A percentile compares a stretch with the other conserved stretches of the same genome.
These are phyloP conservation scores for Sambucus nigra DNA, from an alignment of 129 eudicot species.

Conservation along the genomic window DNA sequence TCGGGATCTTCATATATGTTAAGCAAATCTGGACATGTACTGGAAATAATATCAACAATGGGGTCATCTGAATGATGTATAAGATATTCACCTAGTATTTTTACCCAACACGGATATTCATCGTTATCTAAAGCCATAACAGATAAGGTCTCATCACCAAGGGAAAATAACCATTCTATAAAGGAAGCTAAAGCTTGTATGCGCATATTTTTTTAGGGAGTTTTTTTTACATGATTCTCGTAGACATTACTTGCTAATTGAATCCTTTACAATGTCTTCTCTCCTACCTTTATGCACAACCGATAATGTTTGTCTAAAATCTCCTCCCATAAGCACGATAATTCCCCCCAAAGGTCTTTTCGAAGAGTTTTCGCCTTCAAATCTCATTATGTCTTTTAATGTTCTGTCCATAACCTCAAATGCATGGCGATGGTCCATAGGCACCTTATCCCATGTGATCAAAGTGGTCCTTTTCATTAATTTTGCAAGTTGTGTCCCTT, in stretches of 20 bases:
- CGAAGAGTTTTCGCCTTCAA: not conserved
- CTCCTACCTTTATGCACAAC: slow-evolving; percentile 3
- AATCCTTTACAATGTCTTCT: slow-evolving; percentile 5
- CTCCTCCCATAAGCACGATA: slow-evolving; percentile 12
- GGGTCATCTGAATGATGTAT: no score
- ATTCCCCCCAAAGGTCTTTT: slow-evolving; percentile 17
- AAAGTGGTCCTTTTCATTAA: not conserved
- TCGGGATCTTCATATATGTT: no score
- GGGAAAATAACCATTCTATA: no score
- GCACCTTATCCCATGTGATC: slow-evolving; percentile 17
- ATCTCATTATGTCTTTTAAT: not conserved
- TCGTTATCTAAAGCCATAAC: no score
- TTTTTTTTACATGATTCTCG: slow-evolving; percentile 1
- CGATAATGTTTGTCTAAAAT: slow-evolving; percentile 5
- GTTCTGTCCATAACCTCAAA: slow-evolving; percentile 2
- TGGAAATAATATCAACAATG: no score
- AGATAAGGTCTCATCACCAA: no score
- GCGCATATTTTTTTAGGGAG: not conserved
- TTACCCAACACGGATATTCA: no score
- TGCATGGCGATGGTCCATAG: not conserved
- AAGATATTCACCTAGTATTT: no score
- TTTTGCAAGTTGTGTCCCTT: not conserved
- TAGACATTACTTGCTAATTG: slow-evolving; percentile 4
- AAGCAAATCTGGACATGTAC: no score
- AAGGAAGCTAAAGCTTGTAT: no score